A percentile compares a stretch with the other conserved stretches of the same genome.
Conservation (phyloP, 2,329 filamentous ascomycete species). For the Sporothrix sp. region DNA sequence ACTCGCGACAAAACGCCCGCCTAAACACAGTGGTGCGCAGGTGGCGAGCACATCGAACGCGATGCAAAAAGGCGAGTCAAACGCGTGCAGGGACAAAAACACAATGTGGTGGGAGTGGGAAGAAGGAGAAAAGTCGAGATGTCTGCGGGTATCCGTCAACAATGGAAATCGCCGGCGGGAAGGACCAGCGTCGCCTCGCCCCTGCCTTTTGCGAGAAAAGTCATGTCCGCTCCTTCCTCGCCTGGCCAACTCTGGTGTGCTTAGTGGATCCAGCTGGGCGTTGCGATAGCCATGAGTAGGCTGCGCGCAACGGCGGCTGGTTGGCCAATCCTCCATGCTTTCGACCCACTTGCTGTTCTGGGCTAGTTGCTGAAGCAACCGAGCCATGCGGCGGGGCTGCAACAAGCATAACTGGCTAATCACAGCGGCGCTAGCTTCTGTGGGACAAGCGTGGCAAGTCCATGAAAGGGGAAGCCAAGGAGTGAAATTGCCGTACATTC, state of each 20-base stretch:
- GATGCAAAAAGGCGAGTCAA: background rate
- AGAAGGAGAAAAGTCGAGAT: background rate
- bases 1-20: too few species aligned
- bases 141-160: conserved; percentile 3
- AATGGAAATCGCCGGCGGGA: background rate
- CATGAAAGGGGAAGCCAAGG: conserved; percentile 1
- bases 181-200: background rate
- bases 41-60: too few species aligned
- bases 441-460: conserved; percentile 2
- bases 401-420: conserved; percentile 9
- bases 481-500: too few species aligned
- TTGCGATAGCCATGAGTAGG: too few species aligned
- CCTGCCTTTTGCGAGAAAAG: background rate
- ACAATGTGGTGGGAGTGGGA: background rate
- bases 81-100: background rate
- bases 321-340: conserved; percentile 6
- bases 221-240: conserved; percentile 2
- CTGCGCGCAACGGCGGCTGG: background rate
- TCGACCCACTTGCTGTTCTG: conserved; percentile 7
- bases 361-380: conserved; percentile 18
- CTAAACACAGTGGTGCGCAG: background rate
- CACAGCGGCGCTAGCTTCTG: conserved; percentile 1
- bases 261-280: too few species aligned
- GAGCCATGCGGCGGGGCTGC: background rate
- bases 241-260: conserved; percentile 6